phyloP scores from a whole-genome alignment of 192 early-diverging fungal species.

The Glomus cerebriforme region DNA sequence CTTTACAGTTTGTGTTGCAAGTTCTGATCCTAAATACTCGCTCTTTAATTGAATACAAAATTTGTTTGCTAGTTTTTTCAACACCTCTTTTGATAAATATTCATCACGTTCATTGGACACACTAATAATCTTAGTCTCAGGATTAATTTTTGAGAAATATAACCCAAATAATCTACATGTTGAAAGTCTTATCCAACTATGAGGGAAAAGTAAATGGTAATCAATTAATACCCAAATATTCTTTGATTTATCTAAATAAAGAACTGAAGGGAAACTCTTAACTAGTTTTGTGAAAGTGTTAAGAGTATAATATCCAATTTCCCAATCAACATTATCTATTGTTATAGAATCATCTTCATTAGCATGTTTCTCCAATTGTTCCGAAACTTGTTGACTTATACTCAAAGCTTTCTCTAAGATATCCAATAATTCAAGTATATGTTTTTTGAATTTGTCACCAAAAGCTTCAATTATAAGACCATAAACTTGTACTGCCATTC shows the following conservation, averaged over 20 bases:
- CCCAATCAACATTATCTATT: slow-evolving; percentile 76
- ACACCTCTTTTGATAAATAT: slow-evolving; percentile 41
- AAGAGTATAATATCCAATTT: slow-evolving; percentile 80
- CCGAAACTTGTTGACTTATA: slow-evolving; percentile 43
- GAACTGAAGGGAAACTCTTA: slow-evolving; percentile 52
- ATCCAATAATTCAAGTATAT: slow-evolving; percentile 54
- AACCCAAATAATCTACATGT: slow-evolving; percentile 72
- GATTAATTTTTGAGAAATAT: slow-evolving; percentile 73
- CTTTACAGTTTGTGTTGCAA: slow-evolving; percentile 88
- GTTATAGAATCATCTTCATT: slow-evolving; percentile 42
- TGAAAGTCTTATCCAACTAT: slow-evolving; percentile 84
- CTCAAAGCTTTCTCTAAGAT: slow-evolving; percentile 54
- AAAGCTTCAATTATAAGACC: slow-evolving; percentile 82
- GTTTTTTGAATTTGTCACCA: slow-evolving; percentile 59
- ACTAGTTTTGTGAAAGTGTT: slow-evolving; percentile 75
- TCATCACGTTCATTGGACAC: slow-evolving; percentile 35
- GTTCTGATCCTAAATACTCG: slow-evolving; percentile 67
- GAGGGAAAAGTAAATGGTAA: slow-evolving; percentile 81
- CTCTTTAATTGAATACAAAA: slow-evolving; percentile 70
- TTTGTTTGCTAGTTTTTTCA: slow-evolving; percentile 56
- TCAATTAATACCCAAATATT: slow-evolving; percentile 69
- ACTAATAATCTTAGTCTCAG: slow-evolving; percentile 40
- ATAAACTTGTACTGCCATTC: slow-evolving; percentile 82
- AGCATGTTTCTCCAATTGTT: slow-evolving; percentile 45
- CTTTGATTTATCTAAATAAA: slow-evolving; percentile 50